Evolutionary conservation across 495 filamentous ascomycete species (phyloP).

Genomic region (Talaromyces trachyspermus): DNA sequence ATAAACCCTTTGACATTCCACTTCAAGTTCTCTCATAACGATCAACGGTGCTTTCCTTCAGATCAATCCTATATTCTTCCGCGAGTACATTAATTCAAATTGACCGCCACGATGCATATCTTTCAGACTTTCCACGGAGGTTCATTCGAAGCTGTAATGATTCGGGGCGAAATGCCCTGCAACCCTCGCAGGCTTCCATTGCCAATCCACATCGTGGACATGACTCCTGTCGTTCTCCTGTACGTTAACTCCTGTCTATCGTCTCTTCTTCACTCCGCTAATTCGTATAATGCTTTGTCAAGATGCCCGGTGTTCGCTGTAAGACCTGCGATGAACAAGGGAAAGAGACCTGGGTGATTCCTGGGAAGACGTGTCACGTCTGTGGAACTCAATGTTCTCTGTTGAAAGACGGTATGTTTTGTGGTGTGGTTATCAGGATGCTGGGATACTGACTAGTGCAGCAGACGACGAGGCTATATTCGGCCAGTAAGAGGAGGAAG

Average conservation of each 20-base stretch:
- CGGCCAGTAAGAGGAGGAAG: neutral
- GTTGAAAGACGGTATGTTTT: neutral
- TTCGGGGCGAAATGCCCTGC: neutral
- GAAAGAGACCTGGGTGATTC: constrained; percentile 43
- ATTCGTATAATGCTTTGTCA: neutral
- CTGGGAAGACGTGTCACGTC: constrained; percentile 41
- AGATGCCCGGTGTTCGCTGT: constrained; percentile 47
- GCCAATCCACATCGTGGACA: neutral
- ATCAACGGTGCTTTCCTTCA: too few relatives aligned
- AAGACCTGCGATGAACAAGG: constrained; percentile 33
- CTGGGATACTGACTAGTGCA: neutral
- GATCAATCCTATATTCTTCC: neutral
- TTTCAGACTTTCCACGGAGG: neutral
- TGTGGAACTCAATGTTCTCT: constrained; percentile 22
- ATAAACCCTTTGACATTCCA: neutral
- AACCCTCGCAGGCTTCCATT: neutral
- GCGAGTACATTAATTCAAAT: neutral
- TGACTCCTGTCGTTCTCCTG: neutral
- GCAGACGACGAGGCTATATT: neutral
- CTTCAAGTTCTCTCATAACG: neutral
- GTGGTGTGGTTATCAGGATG: too few relatives aligned
- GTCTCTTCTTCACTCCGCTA: neutral
- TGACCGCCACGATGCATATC: neutral
- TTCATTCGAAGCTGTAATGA: neutral
- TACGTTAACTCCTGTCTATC: neutral